Evolutionary conservation across 1,284 basidiomycete genomes (phyloP).

Genomic region (Crepidotus sp.): DNA sequence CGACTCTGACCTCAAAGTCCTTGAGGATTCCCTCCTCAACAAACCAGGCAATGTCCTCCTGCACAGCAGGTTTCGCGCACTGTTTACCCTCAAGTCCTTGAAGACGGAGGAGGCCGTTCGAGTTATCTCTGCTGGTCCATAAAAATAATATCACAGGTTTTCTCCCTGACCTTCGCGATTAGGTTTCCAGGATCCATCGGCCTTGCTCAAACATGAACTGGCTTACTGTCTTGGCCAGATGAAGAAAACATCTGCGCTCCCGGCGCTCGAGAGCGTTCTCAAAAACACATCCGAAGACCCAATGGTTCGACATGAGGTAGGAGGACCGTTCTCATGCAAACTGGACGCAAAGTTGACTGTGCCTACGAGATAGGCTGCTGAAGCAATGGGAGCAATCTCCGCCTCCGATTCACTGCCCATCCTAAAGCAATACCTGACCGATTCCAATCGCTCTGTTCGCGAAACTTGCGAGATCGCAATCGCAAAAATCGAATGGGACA

Average conservation of each 20-base stretch:
- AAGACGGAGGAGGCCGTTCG: constrained; percentile 73
- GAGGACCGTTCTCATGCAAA: constrained; percentile 19
- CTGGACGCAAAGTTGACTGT: constrained; percentile 10
- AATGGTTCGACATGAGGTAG: constrained; percentile 97
- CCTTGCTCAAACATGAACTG: constrained; percentile 93
- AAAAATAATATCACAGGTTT: neutral
- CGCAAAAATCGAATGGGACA: constrained; percentile 91
- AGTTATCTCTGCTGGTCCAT: constrained; percentile 77
- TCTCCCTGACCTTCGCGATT: constrained; percentile 3
- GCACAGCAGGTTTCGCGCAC: constrained; percentile 84
- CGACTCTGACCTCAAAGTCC: constrained; percentile 38
- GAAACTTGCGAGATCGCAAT: constrained; percentile 99
- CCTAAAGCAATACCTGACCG: constrained; percentile 66
- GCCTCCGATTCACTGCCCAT: constrained; percentile 58
- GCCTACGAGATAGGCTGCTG: constrained; percentile 65
- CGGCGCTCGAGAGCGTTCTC: constrained; percentile 73
- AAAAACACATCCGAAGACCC: constrained; percentile 70
- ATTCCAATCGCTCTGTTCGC: constrained; percentile 74
- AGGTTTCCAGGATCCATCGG: constrained; percentile 86
- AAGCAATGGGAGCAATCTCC: constrained; percentile 95
- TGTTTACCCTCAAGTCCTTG: constrained; percentile 91
- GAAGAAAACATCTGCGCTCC: constrained; percentile 65
- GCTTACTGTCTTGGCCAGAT: constrained; percentile 97
- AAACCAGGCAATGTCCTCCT: constrained; percentile 64
- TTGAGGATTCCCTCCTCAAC: constrained; percentile 73